Base-by-base conservation (phyloP, 192 early-diverging fungal species). In the Phlyctochytrium planicorne region DNA sequence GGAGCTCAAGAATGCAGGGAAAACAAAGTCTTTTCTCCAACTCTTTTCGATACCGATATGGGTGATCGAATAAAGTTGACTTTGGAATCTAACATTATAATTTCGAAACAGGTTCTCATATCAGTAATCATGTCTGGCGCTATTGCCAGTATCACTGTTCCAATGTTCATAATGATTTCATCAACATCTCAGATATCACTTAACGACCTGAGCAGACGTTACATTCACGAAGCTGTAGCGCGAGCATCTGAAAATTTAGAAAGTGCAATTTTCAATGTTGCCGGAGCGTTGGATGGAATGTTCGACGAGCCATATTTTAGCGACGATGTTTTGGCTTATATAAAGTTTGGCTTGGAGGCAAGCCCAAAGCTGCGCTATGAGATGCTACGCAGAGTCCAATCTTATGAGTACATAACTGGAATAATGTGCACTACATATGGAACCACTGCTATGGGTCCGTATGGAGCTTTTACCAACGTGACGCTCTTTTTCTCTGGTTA, bases 71-170 rank as follows among this genome's bases (percentile, higher is more conserved):
- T 20, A 6, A 20, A 47, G n/a, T n/a, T n/a, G 10, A 47, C 40
- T 14, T 6, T 20, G 40, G 6, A 6, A 47, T 20, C 40, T 47
- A 47, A 47, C 40, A 47, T 14, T 14, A 20, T 20, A 20, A 6
- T 47, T 47, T n/a, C n/a, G n/a, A n/a, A n/a, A n/a, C n/a, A 47
- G 40, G 40, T 47, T 47, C 40, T 47, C 40, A 47, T 47, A 6
- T 14, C 40, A 6, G 20, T 47, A 20, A 47, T 47, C 40, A 47
- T 47, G 10, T 14, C 10, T 20, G 40, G 40, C 40, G 40, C 40
- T 20, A 47, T 47, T 20, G 20, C 20, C 40, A 20, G 10, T 20
- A 47, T 47, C 40, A 20, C 20, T 20, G 40, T 20, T 6, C 40
- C 40, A 6, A 47, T 47, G 40, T 6, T 20, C 40, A 20, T 14